Evolutionary conservation across 768 basidiomycete species (phyloP), one percentile per base, ranked within the genome.

Genomic region (Termitomyces titanicus): DNA sequence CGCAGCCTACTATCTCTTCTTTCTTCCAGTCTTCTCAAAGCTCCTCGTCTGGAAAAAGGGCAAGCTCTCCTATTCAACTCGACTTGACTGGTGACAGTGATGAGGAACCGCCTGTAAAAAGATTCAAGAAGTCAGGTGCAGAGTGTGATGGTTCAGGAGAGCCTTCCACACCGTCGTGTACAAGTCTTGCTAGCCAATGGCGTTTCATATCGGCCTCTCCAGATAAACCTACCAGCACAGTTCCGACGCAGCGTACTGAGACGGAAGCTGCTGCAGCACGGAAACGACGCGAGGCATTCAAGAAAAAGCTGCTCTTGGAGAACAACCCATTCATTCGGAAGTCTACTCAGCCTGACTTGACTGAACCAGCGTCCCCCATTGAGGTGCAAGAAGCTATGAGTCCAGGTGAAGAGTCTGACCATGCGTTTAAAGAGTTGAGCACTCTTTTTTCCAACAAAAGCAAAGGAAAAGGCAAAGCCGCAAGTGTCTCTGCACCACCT

Each of bases 81-180:
- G 86, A 87, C 71, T 68, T 86, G 58, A 84, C 85, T 11, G 51
- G 63, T 25, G 79, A 77, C 46, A 75, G 72, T 49, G 63, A 70
- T 33, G 62, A 60, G 27, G 65, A 63, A 45, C 65, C 65, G 18
- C 65, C 68, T 12, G 15, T 55, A 7, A 76, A 77, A 62, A 71
- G 68, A 53, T 51, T 61, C 11, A 73, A 62, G 53, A 54, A 55
- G 42, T 53, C 52, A 55, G 55, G 47, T 27, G 33, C 51, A n/a
- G n/a, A n/a, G 25, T 24, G 34, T 10, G 17, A 39, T 43, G n/a
- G 20, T 22, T 29, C 51, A 13, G 39, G 18, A 35, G 48, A 59
- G 37, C 37, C 35, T 29, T 8, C 8, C 2, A 52, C 44, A 27
- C 48, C 54, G 9, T 31, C 37, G 27, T 38, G 29, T 29, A 43